Percentiles rank a stretch among this genome's conserved stretches.
Evolutionary conservation across 768 basidiomycete species (phyloP).

Genomic region (Suillus weaverae): DNA sequence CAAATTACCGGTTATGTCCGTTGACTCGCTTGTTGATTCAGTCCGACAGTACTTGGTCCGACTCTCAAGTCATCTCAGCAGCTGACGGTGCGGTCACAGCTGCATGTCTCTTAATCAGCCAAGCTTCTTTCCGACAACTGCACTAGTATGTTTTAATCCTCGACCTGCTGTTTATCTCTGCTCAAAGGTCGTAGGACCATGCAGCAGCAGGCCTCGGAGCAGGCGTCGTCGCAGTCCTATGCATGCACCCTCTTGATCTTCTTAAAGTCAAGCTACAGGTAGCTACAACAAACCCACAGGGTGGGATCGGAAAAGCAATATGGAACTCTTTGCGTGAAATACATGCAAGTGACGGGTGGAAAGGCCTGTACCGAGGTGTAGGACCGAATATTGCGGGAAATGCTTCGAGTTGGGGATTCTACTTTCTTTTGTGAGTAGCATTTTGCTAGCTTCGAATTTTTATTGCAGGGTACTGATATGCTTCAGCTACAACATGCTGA

Average conservation of each 20-base stretch:
- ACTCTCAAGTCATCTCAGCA: conserved; percentile 3
- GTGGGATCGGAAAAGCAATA: conserved; percentile 70
- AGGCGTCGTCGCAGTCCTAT: conserved; percentile 87
- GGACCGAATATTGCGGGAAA: conserved; percentile 92
- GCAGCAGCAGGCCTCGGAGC: conserved; percentile 92
- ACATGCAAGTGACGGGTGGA: conserved; percentile 71
- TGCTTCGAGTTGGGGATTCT: conserved; percentile 95
- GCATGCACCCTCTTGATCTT: conserved; percentile 97
- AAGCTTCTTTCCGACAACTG: conserved; percentile 44
- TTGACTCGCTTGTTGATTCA: neutral
- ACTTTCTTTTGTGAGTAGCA: conserved; percentile 89
- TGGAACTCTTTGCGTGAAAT: conserved; percentile 76
- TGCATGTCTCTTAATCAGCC: conserved; percentile 34
- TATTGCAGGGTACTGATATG: conserved; percentile 8
- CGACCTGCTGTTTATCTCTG: neutral
- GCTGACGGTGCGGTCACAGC: conserved; percentile 5
- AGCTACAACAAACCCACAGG: conserved; percentile 61
- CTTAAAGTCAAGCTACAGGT: conserved; percentile 95
- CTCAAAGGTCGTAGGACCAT: conserved; percentile 68
- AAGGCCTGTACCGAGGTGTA: conserved; percentile 87
- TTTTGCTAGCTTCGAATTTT: conserved; percentile 2
- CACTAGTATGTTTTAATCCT: conserved; percentile 24
- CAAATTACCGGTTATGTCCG: neutral
- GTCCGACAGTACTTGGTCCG: neutral
- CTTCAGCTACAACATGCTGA: conserved; percentile 88